phyloP scores from a whole-genome alignment of 805 yeast species.

The Yarrowia hollandica region DNA sequence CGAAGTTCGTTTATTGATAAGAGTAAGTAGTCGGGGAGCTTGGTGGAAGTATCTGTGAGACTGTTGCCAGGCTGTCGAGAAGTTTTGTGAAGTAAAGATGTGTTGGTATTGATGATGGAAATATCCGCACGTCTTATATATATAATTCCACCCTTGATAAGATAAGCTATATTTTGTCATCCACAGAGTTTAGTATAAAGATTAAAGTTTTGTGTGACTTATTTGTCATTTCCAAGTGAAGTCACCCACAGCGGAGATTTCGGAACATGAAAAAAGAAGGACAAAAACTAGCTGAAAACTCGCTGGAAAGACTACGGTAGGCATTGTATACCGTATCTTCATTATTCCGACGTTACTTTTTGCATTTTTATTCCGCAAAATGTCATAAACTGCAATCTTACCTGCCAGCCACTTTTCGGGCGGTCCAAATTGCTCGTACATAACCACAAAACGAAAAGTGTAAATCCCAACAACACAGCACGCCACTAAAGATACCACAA shows the following conservation, averaged over 20 bases:
- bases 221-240: slow-evolving; percentile 17
- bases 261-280: not conserved
- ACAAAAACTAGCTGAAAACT: not conserved
- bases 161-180: slow-evolving; percentile 29
- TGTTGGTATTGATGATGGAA: not conserved
- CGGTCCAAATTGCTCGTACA: slow-evolving; percentile 29
- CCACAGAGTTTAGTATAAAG: slow-evolving; percentile 12
- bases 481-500: slow-evolving; percentile 29
- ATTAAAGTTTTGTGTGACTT: slow-evolving; percentile 18
- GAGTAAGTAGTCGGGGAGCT: not conserved
- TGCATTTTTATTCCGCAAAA: not conserved
- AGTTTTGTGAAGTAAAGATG: not conserved
- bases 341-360: not conserved
- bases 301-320: not conserved
- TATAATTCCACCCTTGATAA: slow-evolving; percentile 27
- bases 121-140: slow-evolving; percentile 17
- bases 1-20: slow-evolving; percentile 3
- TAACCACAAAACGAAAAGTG: slow-evolving; percentile 27
- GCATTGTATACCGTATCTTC: not conserved
- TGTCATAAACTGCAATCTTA: too few relatives aligned
- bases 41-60: not conserved
- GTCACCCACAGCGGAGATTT: slow-evolving; percentile 8
- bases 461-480: slow-evolving; percentile 29
- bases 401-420: slow-evolving; percentile 25
- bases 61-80: slow-evolving; percentile 5